phyloP scores from a whole-genome alignment of 192 early-diverging fungal genomes.

The Helicostylum pulchrum region DNA sequence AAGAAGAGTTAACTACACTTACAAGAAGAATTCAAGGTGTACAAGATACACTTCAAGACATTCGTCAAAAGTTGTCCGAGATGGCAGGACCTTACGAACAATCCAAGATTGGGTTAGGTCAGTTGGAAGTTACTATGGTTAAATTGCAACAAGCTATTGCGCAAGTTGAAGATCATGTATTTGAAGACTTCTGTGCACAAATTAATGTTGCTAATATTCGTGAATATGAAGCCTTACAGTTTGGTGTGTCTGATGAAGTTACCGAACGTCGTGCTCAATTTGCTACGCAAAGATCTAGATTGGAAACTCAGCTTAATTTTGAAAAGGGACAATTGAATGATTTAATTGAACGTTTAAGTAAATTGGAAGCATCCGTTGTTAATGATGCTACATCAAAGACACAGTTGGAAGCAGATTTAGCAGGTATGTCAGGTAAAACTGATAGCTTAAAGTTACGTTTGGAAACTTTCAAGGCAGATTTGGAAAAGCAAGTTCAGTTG shows the following conservation, averaged over 20 bases:
- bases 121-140: conserved; percentile 40
- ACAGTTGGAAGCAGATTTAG: conserved; percentile 32
- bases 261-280: conserved; percentile 76
- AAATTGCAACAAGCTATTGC: conserved; percentile 45
- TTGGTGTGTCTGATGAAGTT: conserved; percentile 65
- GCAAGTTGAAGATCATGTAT: conserved; percentile 63
- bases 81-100: background rate
- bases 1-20: conserved; percentile 60
- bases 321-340: conserved; percentile 69
- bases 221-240: conserved; percentile 80
- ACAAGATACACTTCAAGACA: conserved; percentile 54
- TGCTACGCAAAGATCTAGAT: conserved; percentile 69
- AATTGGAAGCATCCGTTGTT: conserved; percentile 48
- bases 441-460: conserved; percentile 49
- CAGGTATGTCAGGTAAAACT: conserved; percentile 41
- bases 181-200: conserved; percentile 73
- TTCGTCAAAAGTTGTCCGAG: conserved; percentile 39
- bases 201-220: conserved; percentile 77
- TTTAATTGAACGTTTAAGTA: conserved; percentile 55
- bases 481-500: conserved; percentile 45
- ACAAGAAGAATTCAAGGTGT: conserved; percentile 58
- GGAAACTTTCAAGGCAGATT: conserved; percentile 35
- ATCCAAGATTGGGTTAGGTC: conserved; percentile 37
- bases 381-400: conserved; percentile 35
- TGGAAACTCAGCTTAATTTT: conserved; percentile 79